Evolutionary conservation across 306 rosid species (phyloP).

Genomic region (Prosopis cineraria): DNA sequence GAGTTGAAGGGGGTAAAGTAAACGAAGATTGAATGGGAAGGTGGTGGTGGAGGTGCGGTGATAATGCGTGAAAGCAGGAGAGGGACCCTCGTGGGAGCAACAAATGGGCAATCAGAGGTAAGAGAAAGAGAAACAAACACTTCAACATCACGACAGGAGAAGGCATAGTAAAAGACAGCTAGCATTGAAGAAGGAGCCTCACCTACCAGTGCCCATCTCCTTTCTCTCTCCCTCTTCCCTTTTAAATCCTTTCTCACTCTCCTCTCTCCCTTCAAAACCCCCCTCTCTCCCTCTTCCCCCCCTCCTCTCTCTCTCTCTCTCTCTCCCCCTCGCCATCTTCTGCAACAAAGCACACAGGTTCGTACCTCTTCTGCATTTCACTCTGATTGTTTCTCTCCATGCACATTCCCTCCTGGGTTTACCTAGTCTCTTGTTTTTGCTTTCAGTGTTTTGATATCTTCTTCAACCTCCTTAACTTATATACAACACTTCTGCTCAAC

Average conservation of each 20-base stretch:
- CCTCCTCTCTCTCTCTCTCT: not conserved
- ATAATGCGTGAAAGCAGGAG: slow-evolving; percentile 49
- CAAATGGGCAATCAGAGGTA: slow-evolving; percentile 43
- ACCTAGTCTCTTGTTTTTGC: no score
- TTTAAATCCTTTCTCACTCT: slow-evolving; percentile 25
- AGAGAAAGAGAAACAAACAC: slow-evolving; percentile 44
- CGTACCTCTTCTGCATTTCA: not conserved
- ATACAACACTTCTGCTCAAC: not conserved
- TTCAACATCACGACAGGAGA: slow-evolving; percentile 75
- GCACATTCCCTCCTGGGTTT: not conserved
- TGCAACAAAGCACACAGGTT: not conserved
- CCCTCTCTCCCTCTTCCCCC: not conserved
- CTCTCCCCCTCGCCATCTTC: not conserved
- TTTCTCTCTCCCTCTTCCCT: slow-evolving; percentile 39
- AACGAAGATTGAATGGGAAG: no score
- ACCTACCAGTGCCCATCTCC: slow-evolving; percentile 63
- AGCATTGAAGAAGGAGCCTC: slow-evolving; percentile 88
- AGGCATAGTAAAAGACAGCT: slow-evolving; percentile 83
- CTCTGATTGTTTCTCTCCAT: not conserved
- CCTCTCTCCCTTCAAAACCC: not conserved
- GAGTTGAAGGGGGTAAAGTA: no score
- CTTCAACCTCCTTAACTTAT: not conserved
- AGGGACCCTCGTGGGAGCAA: slow-evolving; percentile 85
- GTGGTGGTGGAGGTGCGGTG: no score
- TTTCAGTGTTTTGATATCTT: no score